Base-by-base conservation (phyloP, 2,329 filamentous ascomycete genomes). In the Botrytis pseudocinerea region DNA sequence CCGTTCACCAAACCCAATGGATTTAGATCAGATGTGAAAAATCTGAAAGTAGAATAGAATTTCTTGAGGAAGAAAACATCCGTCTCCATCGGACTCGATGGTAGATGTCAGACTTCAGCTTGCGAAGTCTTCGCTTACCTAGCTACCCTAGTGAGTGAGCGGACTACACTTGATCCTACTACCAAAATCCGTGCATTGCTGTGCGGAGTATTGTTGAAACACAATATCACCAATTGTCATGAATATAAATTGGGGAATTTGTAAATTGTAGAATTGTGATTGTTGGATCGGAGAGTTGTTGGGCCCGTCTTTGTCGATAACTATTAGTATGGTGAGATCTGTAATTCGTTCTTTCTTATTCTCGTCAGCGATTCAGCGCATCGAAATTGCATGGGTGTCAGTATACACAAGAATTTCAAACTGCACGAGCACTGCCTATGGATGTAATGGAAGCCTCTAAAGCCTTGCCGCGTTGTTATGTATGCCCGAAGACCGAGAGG, bases 401-500 rank as follows among this genome's bases (percentile, higher is more conserved):
- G n/a, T 48, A 35, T 64, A 68, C 32, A 40, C 44, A 60, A 40
- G 38, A 70, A 71, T 28, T 57, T 44, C 25, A 28, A 44, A 62
- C 46, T 71, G 60, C 42, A 63, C 42, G 35, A 28, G 57, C 32
- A 38, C 59, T 42, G 46, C 38, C 16, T 54, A 16, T 32, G 64
- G n/a, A 28, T 54, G 35, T 25, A 54, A 68, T n/a, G 46, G 69
- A 71, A 57, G 60, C 60, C 69, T 44, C 69, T 44, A 64, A 65
- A 51, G 35, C 61, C 61, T 71, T 61, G 60, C 70, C 70, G 61
- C 70, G 46, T 54, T 32, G n/a, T 66, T 54, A n/a, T 66, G 70
- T 71, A 66, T 16, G 48, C 35, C 70, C 70, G 70, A 71, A 71
- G 70, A 59, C 70, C 61, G 70, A 71, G 22, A 66, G 61, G 70